These are phyloP conservation scores for Tephrocybe sp. DNA, from an alignment of 768 basidiomycete genomes.

Conservation along the genomic window DNA sequence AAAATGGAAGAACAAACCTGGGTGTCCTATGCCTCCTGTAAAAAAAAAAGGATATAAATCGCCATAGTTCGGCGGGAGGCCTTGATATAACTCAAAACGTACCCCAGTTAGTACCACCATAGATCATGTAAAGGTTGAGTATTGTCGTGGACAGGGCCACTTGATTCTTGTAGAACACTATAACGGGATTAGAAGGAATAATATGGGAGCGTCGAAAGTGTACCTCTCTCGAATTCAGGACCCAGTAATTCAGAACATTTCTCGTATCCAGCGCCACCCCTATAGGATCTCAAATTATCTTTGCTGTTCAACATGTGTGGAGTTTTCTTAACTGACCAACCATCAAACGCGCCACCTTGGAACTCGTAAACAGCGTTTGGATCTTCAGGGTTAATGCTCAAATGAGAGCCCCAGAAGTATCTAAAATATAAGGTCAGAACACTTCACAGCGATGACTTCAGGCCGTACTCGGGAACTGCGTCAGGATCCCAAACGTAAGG, in stretches of 20 bases:
- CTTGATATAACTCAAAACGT: constrained; percentile 7
- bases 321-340: constrained; percentile 33
- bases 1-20: constrained; percentile 21
- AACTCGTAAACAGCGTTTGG: constrained; percentile 44
- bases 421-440: constrained; percentile 16
- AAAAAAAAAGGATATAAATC: background rate
- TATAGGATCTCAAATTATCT: constrained; percentile 8
- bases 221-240: constrained; percentile 46
- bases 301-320: constrained; percentile 31
- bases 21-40: constrained; percentile 35
- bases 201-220: background rate
- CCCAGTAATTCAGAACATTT: constrained; percentile 35
- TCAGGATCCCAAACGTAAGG: constrained; percentile 44
- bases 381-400: constrained; percentile 33
- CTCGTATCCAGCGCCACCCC: constrained; percentile 41
- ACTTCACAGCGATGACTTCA: background rate
- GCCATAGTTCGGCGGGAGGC: background rate
- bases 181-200: background rate
- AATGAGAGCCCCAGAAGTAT: constrained; percentile 40
- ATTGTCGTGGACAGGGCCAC: constrained; percentile 48
- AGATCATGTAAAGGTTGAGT: constrained; percentile 52
- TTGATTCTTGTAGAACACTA: constrained; percentile 50
- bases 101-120: constrained; percentile 54
- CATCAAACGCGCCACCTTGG: constrained; percentile 55
- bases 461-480: constrained; percentile 39